Evolutionary conservation across 805 yeast genomes (phyloP).

Genomic region (Torulaspora microellipsoides): DNA sequence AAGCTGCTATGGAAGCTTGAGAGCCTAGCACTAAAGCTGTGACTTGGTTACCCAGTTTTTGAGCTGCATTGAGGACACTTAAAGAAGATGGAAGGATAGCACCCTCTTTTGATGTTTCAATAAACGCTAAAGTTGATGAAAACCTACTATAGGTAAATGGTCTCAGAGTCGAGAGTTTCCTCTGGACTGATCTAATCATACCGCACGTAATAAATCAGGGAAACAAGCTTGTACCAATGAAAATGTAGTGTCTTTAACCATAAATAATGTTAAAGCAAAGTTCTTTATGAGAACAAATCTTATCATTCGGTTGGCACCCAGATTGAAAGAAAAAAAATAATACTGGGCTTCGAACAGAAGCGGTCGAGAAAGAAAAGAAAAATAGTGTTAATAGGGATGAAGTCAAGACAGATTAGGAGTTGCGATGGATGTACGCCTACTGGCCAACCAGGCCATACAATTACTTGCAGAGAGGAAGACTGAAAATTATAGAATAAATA

Average conservation of each 20-base stretch:
- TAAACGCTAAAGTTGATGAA: conserved; percentile 69
- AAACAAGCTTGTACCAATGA: no score
- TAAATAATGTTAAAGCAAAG: no score
- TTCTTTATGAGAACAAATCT: no score
- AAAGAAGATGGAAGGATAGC: conserved; percentile 62
- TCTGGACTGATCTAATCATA: conserved; percentile 7
- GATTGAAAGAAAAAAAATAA: neutral
- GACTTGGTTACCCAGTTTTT: conserved; percentile 67
- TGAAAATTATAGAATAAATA: conserved; percentile 43
- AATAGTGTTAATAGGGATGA: no score
- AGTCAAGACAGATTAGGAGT: no score
- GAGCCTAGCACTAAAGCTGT: conserved; percentile 76
- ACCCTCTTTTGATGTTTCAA: conserved; percentile 56
- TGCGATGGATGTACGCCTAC: conserved; percentile 21
- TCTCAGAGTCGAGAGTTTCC: conserved; percentile 2
- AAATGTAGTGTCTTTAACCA: no score
- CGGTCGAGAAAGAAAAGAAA: no score
- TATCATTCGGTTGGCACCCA: no score
- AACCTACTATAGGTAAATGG: conserved; percentile 15
- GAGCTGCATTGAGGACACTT: conserved; percentile 74
- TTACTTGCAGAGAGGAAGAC: conserved; percentile 25
- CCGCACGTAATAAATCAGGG: no score
- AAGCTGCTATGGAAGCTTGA: conserved; percentile 47
- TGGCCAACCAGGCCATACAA: conserved; percentile 33
- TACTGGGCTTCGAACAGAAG: neutral